These are phyloP conservation scores for Cinnamomum micranthum DNA, from an alignment of 164 flowering plant genomes.

Conservation along the genomic window DNA sequence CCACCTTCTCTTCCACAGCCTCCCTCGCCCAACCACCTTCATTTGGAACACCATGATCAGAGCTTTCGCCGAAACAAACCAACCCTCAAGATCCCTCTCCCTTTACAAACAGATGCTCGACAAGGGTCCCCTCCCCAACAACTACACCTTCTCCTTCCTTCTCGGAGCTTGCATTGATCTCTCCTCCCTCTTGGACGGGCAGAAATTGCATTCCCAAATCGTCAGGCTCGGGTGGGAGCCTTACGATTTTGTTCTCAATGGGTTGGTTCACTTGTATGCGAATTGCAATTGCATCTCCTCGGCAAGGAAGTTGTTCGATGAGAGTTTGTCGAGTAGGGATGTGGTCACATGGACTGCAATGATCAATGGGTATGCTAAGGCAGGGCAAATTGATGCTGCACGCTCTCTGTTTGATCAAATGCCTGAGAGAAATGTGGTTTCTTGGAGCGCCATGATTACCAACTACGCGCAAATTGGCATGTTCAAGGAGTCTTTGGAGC, in stretches of 20 bases:
- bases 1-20: constrained; percentile 27
- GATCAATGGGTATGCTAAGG: constrained; percentile 55
- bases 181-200: constrained; percentile 21
- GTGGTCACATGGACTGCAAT: constrained; percentile 66
- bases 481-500: constrained; percentile 39
- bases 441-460: constrained; percentile 58
- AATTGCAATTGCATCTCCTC: constrained; percentile 32
- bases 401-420: constrained; percentile 51
- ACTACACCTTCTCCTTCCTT: constrained; percentile 67
- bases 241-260: constrained; percentile 69
- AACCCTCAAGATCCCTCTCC: constrained; percentile 29
- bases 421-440: constrained; percentile 53
- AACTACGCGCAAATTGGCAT: constrained; percentile 41
- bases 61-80: constrained; percentile 31
- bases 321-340: constrained; percentile 33
- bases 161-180: constrained; percentile 43
- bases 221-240: constrained; percentile 59
- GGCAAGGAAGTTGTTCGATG: constrained; percentile 52
- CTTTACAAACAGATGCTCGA: constrained; percentile 40
- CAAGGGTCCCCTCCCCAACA: constrained; percentile 43
- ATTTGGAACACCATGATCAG: constrained; percentile 62
- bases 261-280: constrained; percentile 53
- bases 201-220: constrained; percentile 33
- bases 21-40: constrained; percentile 38
- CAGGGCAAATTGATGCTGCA: constrained; percentile 32